Evolutionary conservation across 2,329 filamentous ascomycete species (phyloP).

Genomic region (Fusarium sp.): DNA sequence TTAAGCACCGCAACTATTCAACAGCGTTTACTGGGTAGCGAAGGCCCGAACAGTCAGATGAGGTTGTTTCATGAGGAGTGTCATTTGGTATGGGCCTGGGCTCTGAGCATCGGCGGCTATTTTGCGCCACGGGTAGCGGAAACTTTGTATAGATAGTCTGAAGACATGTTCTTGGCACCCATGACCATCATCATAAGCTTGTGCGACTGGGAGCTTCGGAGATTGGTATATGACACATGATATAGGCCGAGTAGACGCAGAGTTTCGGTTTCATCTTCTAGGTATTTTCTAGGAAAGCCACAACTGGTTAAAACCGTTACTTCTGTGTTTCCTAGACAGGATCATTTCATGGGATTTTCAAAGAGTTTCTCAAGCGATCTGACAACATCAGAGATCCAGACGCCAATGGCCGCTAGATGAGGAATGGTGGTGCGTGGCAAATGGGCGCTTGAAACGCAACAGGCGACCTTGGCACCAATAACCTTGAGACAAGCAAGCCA

Average conservation of each 20-base stretch:
- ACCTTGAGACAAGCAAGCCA: slow-evolving; percentile 8
- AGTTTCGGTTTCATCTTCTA: neutral
- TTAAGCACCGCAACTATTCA: neutral
- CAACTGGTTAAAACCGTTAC: neutral
- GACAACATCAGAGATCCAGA: slow-evolving; percentile 22
- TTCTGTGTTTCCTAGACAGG: neutral
- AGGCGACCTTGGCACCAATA: slow-evolving; percentile 12
- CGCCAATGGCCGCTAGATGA: slow-evolving; percentile 8
- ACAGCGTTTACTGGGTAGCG: neutral
- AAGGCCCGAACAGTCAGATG: neutral
- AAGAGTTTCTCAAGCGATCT: neutral
- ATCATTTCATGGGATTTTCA: neutral
- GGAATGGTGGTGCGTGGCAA: slow-evolving; percentile 37
- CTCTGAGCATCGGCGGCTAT: slow-evolving; percentile 23
- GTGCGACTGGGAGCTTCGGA: neutral
- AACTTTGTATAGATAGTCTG: slow-evolving; percentile 14
- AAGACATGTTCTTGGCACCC: slow-evolving; percentile 7
- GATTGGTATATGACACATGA: neutral
- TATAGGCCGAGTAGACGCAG: neutral
- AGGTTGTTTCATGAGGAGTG: slow-evolving; percentile 6
- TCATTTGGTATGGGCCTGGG: slow-evolving; percentile 21
- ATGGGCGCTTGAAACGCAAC: slow-evolving; percentile 27
- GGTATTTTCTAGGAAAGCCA: neutral
- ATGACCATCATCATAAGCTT: slow-evolving; percentile 11
- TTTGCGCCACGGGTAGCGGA: slow-evolving; percentile 23